These are phyloP conservation scores for Verruconis gallopava DNA, from an alignment of 2,329 filamentous ascomycete species.

Conservation along the genomic window DNA sequence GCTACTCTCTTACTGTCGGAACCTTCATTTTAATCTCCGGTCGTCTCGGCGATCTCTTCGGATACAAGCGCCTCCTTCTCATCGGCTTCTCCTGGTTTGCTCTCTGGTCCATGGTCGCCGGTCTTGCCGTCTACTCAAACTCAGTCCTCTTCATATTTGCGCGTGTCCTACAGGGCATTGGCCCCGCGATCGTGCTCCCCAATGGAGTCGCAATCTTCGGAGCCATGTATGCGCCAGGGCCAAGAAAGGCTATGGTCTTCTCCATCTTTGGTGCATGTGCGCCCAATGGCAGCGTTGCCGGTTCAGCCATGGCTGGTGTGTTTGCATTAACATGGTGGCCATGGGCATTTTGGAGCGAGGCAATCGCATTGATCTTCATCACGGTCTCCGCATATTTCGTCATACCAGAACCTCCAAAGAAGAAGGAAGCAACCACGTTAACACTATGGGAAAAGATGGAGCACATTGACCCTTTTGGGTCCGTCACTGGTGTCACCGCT, in stretches of 20 bases:
- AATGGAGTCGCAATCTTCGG: slow-evolving; percentile 53
- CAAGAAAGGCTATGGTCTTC: slow-evolving; percentile 48
- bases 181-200: slow-evolving; percentile 49
- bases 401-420: slow-evolving; percentile 24
- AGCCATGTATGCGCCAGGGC: slow-evolving; percentile 42
- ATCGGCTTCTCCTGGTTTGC: slow-evolving; percentile 38
- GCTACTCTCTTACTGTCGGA: slow-evolving; percentile 36
- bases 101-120: slow-evolving; percentile 34
- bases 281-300: slow-evolving; percentile 32
- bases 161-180: slow-evolving; percentile 35
- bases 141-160: slow-evolving; percentile 26
- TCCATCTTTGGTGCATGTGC: slow-evolving; percentile 36
- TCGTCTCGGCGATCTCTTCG: slow-evolving; percentile 37
- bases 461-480: slow-evolving; percentile 33
- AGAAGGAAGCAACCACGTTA: slow-evolving; percentile 11
- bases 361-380: slow-evolving; percentile 26
- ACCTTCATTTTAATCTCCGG: slow-evolving; percentile 39
- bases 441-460: slow-evolving; percentile 16
- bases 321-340: slow-evolving; percentile 39
- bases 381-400: slow-evolving; percentile 25
- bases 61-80: slow-evolving; percentile 36
- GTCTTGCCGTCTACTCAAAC: slow-evolving; percentile 28
- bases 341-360: slow-evolving; percentile 36
- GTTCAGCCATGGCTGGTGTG: slow-evolving; percentile 27
- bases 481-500: slow-evolving; percentile 37